phyloP scores from a whole-genome alignment of 176 grass and related monocot genomes.

The Typha latifolia region DNA sequence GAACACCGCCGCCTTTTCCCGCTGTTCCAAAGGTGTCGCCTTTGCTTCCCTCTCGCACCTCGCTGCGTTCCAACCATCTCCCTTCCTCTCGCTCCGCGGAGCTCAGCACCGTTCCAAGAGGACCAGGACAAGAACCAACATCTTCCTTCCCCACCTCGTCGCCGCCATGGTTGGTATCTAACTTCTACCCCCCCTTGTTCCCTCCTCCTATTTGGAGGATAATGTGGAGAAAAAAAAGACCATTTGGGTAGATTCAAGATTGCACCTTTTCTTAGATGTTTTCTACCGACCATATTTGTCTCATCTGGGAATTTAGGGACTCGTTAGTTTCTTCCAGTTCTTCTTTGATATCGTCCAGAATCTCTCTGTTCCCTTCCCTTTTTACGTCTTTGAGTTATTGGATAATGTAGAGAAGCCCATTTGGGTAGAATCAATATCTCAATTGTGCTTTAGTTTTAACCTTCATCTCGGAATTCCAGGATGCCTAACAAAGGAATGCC shows the following conservation, averaged over 20 bases:
- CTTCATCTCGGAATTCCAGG: too few relatives aligned
- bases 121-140: slow-evolving; percentile 14
- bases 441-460: too few relatives aligned
- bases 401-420: too few relatives aligned
- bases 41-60: slow-evolving; percentile 8
- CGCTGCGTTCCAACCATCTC: slow-evolving; percentile 8
- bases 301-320: too few relatives aligned
- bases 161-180: slow-evolving; percentile 32
- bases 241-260: not conserved
- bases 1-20: not conserved
- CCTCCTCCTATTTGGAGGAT: not conserved
- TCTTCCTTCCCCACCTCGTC: slow-evolving; percentile 25
- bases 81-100: slow-evolving; percentile 23
- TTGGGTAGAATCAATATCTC: too few relatives aligned
- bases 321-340: too few relatives aligned
- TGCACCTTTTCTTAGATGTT: too few relatives aligned
- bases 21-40: slow-evolving; percentile 8
- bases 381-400: too few relatives aligned
- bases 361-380: too few relatives aligned
- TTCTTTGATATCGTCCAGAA: too few relatives aligned
- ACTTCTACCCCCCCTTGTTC: not conserved
- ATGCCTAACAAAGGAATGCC: too few relatives aligned
- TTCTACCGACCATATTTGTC: too few relatives aligned
- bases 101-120: slow-evolving; percentile 7
- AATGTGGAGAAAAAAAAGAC: not conserved